phyloP scores from a whole-genome alignment of 768 basidiomycete genomes.

The Boletus speciosus region DNA sequence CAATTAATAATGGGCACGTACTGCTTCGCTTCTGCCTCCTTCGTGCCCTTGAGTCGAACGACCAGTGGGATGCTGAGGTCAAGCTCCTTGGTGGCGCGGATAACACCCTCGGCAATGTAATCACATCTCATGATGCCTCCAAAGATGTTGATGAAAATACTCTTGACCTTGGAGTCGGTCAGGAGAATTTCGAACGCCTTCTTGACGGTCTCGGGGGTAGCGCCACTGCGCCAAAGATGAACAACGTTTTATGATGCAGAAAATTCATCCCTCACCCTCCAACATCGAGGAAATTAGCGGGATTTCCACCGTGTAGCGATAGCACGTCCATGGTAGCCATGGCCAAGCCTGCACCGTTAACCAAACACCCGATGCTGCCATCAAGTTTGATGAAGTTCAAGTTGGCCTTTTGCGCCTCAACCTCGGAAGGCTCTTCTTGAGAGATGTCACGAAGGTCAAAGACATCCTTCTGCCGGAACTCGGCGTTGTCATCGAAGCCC shows the following conservation, averaged over 20 bases:
- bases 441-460: constrained; percentile 87
- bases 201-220: constrained; percentile 99
- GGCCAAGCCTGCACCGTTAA: constrained; percentile 97
- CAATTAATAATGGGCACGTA: constrained; percentile 39
- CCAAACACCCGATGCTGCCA: constrained; percentile 93
- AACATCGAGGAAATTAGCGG: constrained; percentile 98
- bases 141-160: constrained; percentile 98
- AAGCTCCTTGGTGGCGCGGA: constrained; percentile 94
- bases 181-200: constrained; percentile 97
- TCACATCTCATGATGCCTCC: constrained; percentile 99
- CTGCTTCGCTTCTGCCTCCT: constrained; percentile 94
- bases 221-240: constrained; percentile 57
- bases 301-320: constrained; percentile 90
- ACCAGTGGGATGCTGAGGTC: constrained; percentile 81
- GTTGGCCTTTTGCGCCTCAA: constrained; percentile 93
- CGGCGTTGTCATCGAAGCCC: constrained; percentile 99
- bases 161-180: constrained; percentile 88
- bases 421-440: constrained; percentile 96
- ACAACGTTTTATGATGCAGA: not conserved
- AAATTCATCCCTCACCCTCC: constrained; percentile 63
- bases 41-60: constrained; percentile 95
- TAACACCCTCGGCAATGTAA: constrained; percentile 97
- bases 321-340: constrained; percentile 99
- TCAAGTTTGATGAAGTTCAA: constrained; percentile 99
- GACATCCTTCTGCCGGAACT: constrained; percentile 92